A percentile compares a stretch with the other conserved stretches of the same genome.
phyloP scores from a whole-genome alignment of 2,329 filamentous ascomycete species.

The Aspergillus sp. region DNA sequence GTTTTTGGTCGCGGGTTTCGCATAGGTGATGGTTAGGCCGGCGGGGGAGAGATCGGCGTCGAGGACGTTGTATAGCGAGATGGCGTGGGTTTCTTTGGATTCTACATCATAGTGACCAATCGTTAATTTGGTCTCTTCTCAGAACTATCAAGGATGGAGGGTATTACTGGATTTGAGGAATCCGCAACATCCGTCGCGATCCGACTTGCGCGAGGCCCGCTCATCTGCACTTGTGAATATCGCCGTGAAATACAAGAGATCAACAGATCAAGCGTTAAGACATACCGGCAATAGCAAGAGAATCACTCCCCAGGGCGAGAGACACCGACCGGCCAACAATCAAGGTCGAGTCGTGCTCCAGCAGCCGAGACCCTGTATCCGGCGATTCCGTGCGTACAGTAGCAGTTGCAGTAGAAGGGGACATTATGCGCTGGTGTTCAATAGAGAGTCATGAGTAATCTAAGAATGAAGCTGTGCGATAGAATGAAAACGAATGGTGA shows the following conservation, averaged over 20 bases:
- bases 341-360: conserved; percentile 42
- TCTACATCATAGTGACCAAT: conserved; percentile 19
- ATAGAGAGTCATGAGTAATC: conserved; percentile 5
- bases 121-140: background rate
- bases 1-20: conserved; percentile 53
- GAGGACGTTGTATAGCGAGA: conserved; percentile 77
- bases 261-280: background rate
- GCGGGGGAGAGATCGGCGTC: conserved; percentile 63
- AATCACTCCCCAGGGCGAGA: conserved; percentile 55
- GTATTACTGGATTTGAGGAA: conserved; percentile 43
- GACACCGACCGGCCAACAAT: conserved; percentile 52
- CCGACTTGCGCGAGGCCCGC: conserved; percentile 43
- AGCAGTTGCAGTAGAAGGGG: conserved; percentile 15
- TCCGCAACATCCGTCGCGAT: conserved; percentile 50
- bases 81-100: conserved; percentile 48
- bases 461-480: conserved; percentile 9
- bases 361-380: conserved; percentile 22
- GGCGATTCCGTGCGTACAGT: conserved; percentile 24
- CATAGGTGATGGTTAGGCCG: conserved; percentile 66
- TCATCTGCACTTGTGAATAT: conserved; percentile 40
- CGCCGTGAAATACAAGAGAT: background rate
- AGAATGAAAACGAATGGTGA: conserved; percentile 8
- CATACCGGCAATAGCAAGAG: conserved; percentile 54
- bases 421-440: conserved; percentile 10
- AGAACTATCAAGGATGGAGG: background rate